Base-by-base conservation (phyloP, 148 eudicot species). In the Bassia scoparia region DNA sequence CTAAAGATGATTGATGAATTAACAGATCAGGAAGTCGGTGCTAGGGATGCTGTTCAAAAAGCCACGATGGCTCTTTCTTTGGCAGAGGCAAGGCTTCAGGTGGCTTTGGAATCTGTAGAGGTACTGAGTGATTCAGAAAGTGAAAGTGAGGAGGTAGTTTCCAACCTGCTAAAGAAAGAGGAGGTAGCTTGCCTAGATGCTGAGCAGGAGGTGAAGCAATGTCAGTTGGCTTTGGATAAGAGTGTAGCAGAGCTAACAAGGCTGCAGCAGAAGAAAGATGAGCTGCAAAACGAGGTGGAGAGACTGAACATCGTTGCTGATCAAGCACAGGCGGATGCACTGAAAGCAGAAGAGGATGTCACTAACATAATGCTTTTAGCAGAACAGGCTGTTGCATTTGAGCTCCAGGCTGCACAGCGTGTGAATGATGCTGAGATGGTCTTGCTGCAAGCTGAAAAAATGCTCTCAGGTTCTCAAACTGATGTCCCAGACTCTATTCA, bases 301-400 rank as follows among this genome's bases (percentile, higher is more conserved):
- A 82, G 84, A 77, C 76, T 95, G 76, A 91, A 84, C 62, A 87
- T 74, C 65, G 74, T 82, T 72, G 96, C 97, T 70, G 96, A 91
- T 64, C 83, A 81, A 77, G 94, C 96, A 58, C 81, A 84, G 68
- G 67, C 54, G 55, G 75, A 88, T 84, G 96, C 89, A 46, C 61
- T 86, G 68, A 84, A 85, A 83, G 97, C 92, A 23, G 99, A 95
- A 67, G 99, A 91, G 78, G 94, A 91, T 80, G 97, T 95, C 46
- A 83, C 99, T 43, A 89, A 85, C 43, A 83, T 95, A 77, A 95
- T 95, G 99, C 84, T 87, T 85, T 83, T 88, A 79, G 99, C 99
- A 43, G 99, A 95, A 79, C 89, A 95, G 80, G 99, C 99, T 74
- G 99, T 95, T 77, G 99, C 99, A 68, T 79, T 84, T 74, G 97